These are phyloP conservation scores for Gossypium rotundifolium DNA, from an alignment of 345 rosid genomes.

Conservation along the genomic window DNA sequence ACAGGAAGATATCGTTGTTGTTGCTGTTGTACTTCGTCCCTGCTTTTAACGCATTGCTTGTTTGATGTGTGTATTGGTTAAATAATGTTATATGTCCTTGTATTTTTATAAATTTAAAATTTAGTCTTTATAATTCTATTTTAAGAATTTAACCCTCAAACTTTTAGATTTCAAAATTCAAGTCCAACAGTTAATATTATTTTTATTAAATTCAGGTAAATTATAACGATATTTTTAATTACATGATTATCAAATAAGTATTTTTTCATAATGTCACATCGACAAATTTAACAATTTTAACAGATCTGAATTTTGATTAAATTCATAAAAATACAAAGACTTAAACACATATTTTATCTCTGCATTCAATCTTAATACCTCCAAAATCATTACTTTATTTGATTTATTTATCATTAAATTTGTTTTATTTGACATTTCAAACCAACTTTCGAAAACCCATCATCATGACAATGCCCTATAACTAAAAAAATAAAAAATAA, in stretches of 20 bases:
- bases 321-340: too few relatives aligned
- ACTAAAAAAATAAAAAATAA: not conserved
- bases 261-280: too few relatives aligned
- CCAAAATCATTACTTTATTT: not conserved
- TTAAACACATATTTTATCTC: not conserved
- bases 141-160: too few relatives aligned
- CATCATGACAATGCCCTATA: not conserved
- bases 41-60: not conserved
- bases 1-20: not conserved
- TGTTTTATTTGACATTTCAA: not conserved
- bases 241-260: fast-evolving
- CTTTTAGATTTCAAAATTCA: too few relatives aligned
- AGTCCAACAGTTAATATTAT: too few relatives aligned
- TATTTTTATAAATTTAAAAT: too few relatives aligned
- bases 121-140: too few relatives aligned
- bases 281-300: too few relatives aligned
- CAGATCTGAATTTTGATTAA: too few relatives aligned
- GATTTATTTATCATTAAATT: not conserved
- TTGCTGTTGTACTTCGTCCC: not conserved
- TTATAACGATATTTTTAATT: too few relatives aligned
- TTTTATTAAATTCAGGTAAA: too few relatives aligned
- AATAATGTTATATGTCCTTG: too few relatives aligned
- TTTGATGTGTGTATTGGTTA: not conserved
- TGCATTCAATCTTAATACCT: not conserved
- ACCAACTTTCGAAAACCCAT: not conserved